These are phyloP conservation scores for Pichia sp. DNA, from an alignment of 1,139 yeast genomes.

Conservation along the genomic window DNA sequence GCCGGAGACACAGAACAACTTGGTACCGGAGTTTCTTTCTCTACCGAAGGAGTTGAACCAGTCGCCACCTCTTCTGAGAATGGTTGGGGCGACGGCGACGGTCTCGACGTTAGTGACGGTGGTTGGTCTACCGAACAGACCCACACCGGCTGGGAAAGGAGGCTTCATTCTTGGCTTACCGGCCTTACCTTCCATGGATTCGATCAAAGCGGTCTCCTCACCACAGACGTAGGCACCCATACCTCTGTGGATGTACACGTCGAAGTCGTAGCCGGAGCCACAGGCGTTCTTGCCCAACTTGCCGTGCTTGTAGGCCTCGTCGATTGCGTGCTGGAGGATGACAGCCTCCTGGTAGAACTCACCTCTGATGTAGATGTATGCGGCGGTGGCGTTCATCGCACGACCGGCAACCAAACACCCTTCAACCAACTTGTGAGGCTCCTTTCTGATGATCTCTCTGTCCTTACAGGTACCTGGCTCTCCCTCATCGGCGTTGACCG, in stretches of 20 bases:
- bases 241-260: constrained; percentile 79
- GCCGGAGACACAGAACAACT: constrained; percentile 80
- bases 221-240: constrained; percentile 93
- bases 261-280: constrained; percentile 81
- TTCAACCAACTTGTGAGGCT: constrained; percentile 84
- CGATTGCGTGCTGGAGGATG: constrained; percentile 69
- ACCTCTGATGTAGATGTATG: constrained; percentile 84
- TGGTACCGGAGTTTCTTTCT: constrained; percentile 78
- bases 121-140: constrained; percentile 83
- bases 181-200: constrained; percentile 84
- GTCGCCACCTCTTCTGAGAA: constrained; percentile 80
- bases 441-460: constrained; percentile 83
- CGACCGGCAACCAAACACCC: constrained; percentile 85
- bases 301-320: constrained; percentile 80
- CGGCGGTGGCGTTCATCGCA: constrained; percentile 91
- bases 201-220: constrained; percentile 85
- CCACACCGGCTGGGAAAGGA: constrained; percentile 92
- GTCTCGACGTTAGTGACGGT: constrained; percentile 89
- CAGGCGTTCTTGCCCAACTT: constrained; percentile 78
- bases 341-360: constrained; percentile 80
- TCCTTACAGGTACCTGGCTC: constrained; percentile 94
- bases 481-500: constrained; percentile 89
- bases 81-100: constrained; percentile 83
- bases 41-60: constrained; percentile 84
- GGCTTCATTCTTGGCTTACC: constrained; percentile 92